These are phyloP conservation scores for Corynascus novoguineensis DNA, from an alignment of 495 filamentous ascomycete species.

Conservation along the genomic window DNA sequence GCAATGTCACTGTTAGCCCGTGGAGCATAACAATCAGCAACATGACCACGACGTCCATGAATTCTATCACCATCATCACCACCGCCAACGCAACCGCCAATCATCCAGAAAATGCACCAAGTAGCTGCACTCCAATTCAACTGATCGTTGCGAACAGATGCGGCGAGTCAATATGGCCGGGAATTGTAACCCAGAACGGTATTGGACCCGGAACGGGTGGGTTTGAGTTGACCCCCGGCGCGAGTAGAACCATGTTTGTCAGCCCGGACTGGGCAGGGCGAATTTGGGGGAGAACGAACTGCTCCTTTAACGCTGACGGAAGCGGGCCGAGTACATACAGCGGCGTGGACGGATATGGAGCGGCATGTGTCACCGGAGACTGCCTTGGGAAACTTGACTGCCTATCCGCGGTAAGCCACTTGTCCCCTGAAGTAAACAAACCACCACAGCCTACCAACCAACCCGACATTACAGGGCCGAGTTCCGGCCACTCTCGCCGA, in stretches of 20 bases:
- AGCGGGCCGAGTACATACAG: constrained; percentile 45
- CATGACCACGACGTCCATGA: background rate
- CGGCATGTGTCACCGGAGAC: constrained; percentile 68
- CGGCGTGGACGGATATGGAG: constrained; percentile 49
- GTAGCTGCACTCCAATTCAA: constrained; percentile 34
- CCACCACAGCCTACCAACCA: background rate
- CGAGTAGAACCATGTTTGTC: constrained; percentile 50
- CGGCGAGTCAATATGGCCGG: constrained; percentile 62
- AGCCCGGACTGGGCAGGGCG: constrained; percentile 69
- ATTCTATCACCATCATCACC: background rate
- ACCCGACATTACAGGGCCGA: constrained; percentile 42
- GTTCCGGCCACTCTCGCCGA: constrained; percentile 68
- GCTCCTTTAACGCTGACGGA: constrained; percentile 59
- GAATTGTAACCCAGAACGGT: constrained; percentile 61
- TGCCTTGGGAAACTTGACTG: constrained; percentile 64
- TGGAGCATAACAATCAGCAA: background rate
- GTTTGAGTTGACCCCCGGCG: constrained; percentile 54
- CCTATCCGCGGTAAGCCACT: constrained; percentile 54
- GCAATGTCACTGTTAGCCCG: background rate
- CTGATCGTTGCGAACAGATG: constrained; percentile 62
- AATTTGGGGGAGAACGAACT: constrained; percentile 78
- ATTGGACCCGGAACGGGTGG: constrained; percentile 56
- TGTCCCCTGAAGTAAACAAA: background rate
- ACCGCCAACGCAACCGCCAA: background rate
- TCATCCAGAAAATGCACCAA: background rate